phyloP scores from a whole-genome alignment of 202 grass and related monocot genomes.

The Carex arenaria region DNA sequence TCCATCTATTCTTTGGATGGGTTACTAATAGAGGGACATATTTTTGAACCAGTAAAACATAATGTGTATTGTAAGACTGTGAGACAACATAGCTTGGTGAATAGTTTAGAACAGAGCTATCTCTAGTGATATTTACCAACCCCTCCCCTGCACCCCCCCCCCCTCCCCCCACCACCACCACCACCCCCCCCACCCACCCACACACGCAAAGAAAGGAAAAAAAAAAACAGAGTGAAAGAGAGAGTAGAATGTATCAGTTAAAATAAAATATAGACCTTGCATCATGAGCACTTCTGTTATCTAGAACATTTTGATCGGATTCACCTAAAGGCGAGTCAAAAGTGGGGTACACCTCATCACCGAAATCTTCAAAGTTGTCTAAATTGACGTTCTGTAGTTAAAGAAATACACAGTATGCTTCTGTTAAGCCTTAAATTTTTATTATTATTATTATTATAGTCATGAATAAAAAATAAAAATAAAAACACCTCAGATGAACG shows the following conservation, averaged over 20 bases:
- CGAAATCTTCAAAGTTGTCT: constrained; percentile 44
- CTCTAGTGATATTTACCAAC: neutral
- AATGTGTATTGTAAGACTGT: neutral
- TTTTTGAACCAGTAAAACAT: neutral
- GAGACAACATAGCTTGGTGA: neutral
- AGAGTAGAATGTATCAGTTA: neutral
- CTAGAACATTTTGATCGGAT: constrained; percentile 26
- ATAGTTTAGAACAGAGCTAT: neutral
- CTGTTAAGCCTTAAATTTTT: neutral
- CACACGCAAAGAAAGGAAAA: too few relatives aligned
- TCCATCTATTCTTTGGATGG: neutral
- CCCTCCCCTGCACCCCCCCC: too few relatives aligned
- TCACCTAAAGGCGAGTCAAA: constrained; percentile 25
- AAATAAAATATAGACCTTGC: constrained; percentile 21
- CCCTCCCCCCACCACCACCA: too few relatives aligned
- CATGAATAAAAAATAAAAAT: neutral
- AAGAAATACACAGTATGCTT: neutral
- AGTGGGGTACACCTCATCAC: constrained; percentile 31
- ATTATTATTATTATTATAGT: neutral
- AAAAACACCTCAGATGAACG: constrained; percentile 13
- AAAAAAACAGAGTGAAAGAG: neutral
- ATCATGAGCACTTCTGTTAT: neutral
- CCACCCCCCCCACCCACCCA: too few relatives aligned
- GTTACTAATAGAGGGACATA: neutral
- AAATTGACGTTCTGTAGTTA: constrained; percentile 32